These are phyloP conservation scores for Kodamaea sp. DNA, from an alignment of 1,139 yeast species.

Conservation along the genomic window DNA sequence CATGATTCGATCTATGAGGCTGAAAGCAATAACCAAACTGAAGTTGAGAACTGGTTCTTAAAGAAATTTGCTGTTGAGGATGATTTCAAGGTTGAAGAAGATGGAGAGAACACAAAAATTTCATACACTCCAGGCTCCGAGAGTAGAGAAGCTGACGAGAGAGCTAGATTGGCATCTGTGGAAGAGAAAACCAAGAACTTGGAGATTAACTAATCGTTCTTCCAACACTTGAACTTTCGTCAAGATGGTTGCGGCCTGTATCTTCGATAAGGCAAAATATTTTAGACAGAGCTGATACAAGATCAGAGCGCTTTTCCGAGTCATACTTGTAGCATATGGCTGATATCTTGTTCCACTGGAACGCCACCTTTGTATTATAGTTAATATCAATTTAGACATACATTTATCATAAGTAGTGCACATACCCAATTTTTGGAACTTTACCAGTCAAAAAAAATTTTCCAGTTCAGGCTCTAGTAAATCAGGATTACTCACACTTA, in stretches of 20 bases:
- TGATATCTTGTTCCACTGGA: no score
- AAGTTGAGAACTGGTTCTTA: slow-evolving; percentile 71
- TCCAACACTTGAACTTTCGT: neutral
- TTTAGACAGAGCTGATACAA: no score
- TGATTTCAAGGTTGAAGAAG: slow-evolving; percentile 44
- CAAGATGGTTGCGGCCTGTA: no score
- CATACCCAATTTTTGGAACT: slow-evolving; percentile 5
- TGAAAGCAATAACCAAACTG: slow-evolving; percentile 66
- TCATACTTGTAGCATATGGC: no score
- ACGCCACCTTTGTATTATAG: slow-evolving; percentile 7
- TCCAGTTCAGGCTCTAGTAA: slow-evolving; percentile 2
- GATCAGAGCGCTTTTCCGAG: no score
- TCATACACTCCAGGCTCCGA: slow-evolving; percentile 52
- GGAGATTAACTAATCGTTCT: slow-evolving; percentile 1
- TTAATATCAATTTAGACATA: no score
- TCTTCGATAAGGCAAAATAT: no score
- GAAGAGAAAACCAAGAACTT: slow-evolving; percentile 15
- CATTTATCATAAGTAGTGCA: slow-evolving; percentile 10
- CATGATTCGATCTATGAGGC: slow-evolving; percentile 92
- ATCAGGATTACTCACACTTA: neutral
- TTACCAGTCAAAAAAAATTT: slow-evolving; percentile 10
- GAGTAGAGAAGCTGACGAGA: slow-evolving; percentile 47
- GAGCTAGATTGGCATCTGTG: slow-evolving; percentile 23
- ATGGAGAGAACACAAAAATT: slow-evolving; percentile 47
- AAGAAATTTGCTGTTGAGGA: slow-evolving; percentile 74